Evolutionary conservation across 225 moss, liverwort and hornwort species (phyloP).

Genomic region (Physcomitrellopsis africana): DNA sequence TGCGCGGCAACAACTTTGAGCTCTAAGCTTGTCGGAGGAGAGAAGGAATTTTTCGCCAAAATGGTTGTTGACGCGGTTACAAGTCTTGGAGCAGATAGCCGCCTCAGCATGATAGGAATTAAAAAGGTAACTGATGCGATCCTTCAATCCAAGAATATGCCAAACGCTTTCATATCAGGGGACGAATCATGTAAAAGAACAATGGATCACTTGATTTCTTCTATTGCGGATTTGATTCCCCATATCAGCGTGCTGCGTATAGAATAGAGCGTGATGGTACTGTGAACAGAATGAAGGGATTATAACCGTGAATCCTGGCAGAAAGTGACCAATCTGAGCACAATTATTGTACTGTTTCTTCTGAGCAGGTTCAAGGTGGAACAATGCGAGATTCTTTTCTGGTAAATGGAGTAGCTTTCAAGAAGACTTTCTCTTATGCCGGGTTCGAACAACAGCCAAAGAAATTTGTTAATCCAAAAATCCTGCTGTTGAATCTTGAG

Average conservation of each 20-base stretch:
- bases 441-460: constrained; percentile 99
- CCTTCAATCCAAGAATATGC: background rate
- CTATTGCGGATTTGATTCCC: background rate
- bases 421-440: constrained; percentile 97
- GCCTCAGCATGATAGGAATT: constrained; percentile 91
- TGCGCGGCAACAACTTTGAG: constrained; percentile 95
- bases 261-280: too few relatives aligned
- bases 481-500: constrained; percentile 87
- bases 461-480: constrained; percentile 74
- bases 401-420: constrained; percentile 95
- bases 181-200: too few relatives aligned
- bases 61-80: constrained; percentile 98
- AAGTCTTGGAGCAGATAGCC: constrained; percentile 79
- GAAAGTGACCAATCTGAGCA: background rate
- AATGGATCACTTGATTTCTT: background rate
- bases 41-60: constrained; percentile 94
- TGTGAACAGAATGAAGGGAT: background rate
- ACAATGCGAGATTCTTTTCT: constrained; percentile 98
- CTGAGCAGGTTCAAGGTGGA: constrained; percentile 86
- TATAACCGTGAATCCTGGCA: background rate
- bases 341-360: background rate
- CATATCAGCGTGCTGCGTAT: too few relatives aligned
- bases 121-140: constrained; percentile 70
- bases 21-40: constrained; percentile 97
- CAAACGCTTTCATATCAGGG: too few relatives aligned